Percentiles rank a stretch among this genome's conserved stretches.
phyloP scores from a whole-genome alignment of 2,329 filamentous ascomycete species.

The Ophiostoma ulmi region DNA sequence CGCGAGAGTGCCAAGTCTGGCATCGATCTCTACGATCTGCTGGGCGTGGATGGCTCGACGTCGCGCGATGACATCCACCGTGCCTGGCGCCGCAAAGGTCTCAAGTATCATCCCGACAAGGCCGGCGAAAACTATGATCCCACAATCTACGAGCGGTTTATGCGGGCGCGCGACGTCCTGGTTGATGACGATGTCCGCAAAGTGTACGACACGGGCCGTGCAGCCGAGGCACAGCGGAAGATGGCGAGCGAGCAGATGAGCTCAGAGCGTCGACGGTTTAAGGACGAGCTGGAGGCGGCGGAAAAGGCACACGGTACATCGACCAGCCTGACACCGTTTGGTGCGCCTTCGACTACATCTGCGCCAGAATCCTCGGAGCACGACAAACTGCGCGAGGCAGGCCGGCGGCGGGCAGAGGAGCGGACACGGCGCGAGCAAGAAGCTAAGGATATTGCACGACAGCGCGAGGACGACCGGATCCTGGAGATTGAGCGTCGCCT shows the following conservation, averaged over 20 bases:
- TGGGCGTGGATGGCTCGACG: constrained; percentile 61
- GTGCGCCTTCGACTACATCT: neutral
- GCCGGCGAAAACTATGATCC: constrained; percentile 68
- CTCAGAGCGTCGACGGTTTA: constrained; percentile 66
- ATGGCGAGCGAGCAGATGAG: constrained; percentile 69
- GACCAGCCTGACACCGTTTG: constrained; percentile 27
- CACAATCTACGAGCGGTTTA: constrained; percentile 77
- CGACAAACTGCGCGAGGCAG: constrained; percentile 34
- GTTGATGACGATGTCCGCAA: constrained; percentile 63
- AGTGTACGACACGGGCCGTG: constrained; percentile 72
- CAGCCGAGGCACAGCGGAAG: constrained; percentile 64
- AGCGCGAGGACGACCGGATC: constrained; percentile 39
- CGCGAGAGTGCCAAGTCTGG: constrained; percentile 56
- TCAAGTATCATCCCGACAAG: constrained; percentile 95
- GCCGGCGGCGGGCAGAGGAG: constrained; percentile 38
- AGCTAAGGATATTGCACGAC: constrained; percentile 40
- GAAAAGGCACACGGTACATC: constrained; percentile 53
- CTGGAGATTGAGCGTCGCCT: constrained; percentile 43
- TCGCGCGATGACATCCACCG: constrained; percentile 69
- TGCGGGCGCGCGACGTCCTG: constrained; percentile 81
- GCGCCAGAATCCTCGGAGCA: constrained; percentile 2
- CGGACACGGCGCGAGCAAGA: constrained; percentile 40
- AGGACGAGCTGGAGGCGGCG: constrained; percentile 76
- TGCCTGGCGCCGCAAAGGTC: constrained; percentile 70
- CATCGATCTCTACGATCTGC: constrained; percentile 72